Conservation (phyloP, 129 eudicot genomes). For the Gnaphalium uliginosum region DNA sequence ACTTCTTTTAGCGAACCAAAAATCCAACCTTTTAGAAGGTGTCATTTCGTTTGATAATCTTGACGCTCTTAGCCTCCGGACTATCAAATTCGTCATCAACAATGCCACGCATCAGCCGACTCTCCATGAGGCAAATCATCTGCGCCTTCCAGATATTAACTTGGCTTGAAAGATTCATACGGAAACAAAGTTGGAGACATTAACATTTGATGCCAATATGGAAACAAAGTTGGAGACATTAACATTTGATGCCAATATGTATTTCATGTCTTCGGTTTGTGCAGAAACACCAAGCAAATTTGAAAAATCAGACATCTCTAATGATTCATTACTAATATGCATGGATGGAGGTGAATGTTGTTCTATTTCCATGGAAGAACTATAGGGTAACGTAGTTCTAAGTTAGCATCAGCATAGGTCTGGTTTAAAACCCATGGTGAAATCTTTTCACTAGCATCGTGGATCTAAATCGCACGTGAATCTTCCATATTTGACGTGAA, state of each 20-base stretch:
- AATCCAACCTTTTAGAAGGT: conserved; percentile 8
- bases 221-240: conserved; percentile 23
- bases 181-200: conserved; percentile 22
- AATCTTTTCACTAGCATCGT: too few species aligned
- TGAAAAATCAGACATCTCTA: conserved; percentile 1
- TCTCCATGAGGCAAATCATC: conserved; percentile 23
- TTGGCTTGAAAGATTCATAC: conserved; percentile 14
- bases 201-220: conserved; percentile 10
- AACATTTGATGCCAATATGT: conserved; percentile 7
- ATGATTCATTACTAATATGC: too few species aligned
- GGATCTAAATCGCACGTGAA: too few species aligned
- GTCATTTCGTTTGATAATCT: neutral
- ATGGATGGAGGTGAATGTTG: too few species aligned
- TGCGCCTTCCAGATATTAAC: conserved; percentile 13
- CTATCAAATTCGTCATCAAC: neutral
- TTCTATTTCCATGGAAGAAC: too few species aligned
- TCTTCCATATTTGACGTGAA: too few species aligned
- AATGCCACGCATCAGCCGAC: neutral
- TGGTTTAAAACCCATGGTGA: too few species aligned
- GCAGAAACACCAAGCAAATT: conserved; percentile 1
- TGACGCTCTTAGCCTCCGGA: neutral
- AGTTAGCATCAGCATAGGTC: too few species aligned
- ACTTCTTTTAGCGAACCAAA: too few species aligned
- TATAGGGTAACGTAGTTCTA: too few species aligned
- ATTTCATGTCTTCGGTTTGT: conserved; percentile 16